Evolutionary conservation across 805 yeast species (phyloP).

Genomic region (Candida ovalis): DNA sequence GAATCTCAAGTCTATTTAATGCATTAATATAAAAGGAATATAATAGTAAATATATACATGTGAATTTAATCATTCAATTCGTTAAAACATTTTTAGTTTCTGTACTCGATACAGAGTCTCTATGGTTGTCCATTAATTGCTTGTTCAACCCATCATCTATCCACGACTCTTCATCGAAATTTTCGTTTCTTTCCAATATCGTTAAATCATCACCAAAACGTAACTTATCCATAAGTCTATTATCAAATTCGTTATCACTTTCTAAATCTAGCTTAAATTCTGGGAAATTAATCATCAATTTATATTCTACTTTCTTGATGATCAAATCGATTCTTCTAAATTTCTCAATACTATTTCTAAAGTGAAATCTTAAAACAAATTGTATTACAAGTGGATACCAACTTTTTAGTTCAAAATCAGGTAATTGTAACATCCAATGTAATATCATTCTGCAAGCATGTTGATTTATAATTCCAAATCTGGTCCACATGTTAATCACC

Average conservation of each 20-base stretch:
- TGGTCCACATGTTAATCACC: constrained; percentile 13
- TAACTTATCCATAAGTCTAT: background rate
- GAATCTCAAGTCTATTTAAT: background rate
- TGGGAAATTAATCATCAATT: constrained; percentile 3
- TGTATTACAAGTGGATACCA: constrained; percentile 19
- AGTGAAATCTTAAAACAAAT: constrained; percentile 16
- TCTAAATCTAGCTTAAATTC: background rate
- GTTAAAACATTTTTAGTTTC: background rate
- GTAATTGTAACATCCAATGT: constrained; percentile 9
- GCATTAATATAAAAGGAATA: background rate
- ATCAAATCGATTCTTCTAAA: constrained; percentile 17
- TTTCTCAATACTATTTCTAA: constrained; percentile 13
- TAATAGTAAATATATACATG: background rate
- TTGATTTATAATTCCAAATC: constrained; percentile 13
- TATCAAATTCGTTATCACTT: background rate
- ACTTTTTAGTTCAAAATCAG: constrained; percentile 9
- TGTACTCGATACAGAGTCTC: background rate
- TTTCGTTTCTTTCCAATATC: background rate
- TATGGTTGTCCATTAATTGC: background rate
- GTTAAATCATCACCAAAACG: background rate
- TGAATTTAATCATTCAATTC: background rate
- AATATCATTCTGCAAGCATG: constrained; percentile 15
- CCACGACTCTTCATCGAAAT: background rate
- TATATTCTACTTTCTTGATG: constrained; percentile 13
- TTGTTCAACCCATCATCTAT: background rate